phyloP scores from a whole-genome alignment of 2,329 filamentous ascomycete genomes.

The Tolypocladium guangdongense region DNA sequence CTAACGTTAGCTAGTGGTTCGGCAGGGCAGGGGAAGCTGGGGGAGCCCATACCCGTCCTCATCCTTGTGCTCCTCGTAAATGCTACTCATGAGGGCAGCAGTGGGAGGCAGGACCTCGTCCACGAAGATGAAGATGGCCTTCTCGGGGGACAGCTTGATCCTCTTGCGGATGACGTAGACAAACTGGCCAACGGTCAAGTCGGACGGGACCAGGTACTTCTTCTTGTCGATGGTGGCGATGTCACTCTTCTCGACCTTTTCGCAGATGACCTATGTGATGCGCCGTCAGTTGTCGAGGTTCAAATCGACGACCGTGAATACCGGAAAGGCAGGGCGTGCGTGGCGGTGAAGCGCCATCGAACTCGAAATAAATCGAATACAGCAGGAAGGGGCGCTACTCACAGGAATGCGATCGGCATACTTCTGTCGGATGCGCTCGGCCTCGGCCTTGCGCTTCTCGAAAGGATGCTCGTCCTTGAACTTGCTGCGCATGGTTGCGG shows the following conservation, averaged over 20 bases:
- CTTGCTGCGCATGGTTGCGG: conserved; percentile 84
- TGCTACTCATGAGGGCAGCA: conserved; percentile 96
- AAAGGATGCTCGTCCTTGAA: conserved; percentile 99
- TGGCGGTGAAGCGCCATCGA: neutral
- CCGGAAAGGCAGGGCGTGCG: too few species aligned
- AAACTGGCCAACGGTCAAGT: conserved; percentile 97
- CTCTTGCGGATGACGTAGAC: conserved; percentile 99
- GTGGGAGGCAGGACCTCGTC: conserved; percentile 96
- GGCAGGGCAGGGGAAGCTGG: neutral
- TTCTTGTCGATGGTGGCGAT: conserved; percentile 99
- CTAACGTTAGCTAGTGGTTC: neutral
- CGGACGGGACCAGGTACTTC: conserved; percentile 96
- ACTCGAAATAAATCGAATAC: neutral
- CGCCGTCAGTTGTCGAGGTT: neutral
- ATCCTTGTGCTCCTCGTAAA: conserved; percentile 98
- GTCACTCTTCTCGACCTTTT: conserved; percentile 98
- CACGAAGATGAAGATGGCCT: conserved; percentile 99
- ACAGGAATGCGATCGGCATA: conserved; percentile 97
- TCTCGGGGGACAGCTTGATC: conserved; percentile 98
- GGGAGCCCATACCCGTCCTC: conserved; percentile 48
- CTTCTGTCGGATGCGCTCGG: conserved; percentile 98
- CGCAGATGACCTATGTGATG: conserved; percentile 76
- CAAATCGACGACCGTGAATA: neutral
- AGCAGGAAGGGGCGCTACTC: conserved; percentile 31
- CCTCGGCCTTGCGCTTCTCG: conserved; percentile 99